A percentile compares a stretch with the other conserved stretches of the same genome.
These are phyloP conservation scores for Quercus tomentella DNA, from an alignment of 331 rosid species.

Conservation along the genomic window DNA sequence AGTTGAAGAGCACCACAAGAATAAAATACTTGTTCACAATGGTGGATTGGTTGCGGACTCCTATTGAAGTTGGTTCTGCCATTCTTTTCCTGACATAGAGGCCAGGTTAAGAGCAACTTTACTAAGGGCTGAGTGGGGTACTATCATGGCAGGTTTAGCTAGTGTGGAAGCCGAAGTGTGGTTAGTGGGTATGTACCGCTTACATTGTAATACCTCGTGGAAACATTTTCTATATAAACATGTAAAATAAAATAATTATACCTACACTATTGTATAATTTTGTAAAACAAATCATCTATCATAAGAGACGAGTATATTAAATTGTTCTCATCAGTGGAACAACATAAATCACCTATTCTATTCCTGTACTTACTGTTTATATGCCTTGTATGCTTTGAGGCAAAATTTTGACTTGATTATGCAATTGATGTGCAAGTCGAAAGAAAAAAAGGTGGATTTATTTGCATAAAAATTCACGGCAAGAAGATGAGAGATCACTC, in stretches of 20 bases:
- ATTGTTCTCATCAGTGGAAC: no score
- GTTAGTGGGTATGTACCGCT: conserved; percentile 10
- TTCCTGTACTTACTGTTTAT: not conserved
- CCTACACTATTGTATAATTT: not conserved
- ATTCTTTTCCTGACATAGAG: not conserved
- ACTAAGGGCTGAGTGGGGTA: not conserved
- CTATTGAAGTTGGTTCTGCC: conserved; percentile 11
- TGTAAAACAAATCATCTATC: not conserved
- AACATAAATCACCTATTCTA: no score
- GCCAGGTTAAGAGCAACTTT: not conserved
- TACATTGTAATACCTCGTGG: not conserved
- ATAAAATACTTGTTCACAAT: conserved; percentile 8
- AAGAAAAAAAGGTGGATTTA: no score
- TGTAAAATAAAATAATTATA: not conserved
- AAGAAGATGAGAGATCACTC: no score
- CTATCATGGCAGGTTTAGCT: conserved; percentile 23
- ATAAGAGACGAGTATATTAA: not conserved
- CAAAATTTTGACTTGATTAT: no score
- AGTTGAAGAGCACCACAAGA: conserved; percentile 2
- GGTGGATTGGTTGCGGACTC: not conserved
- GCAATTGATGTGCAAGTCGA: no score
- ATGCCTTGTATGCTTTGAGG: not conserved
- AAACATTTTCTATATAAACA: not conserved
- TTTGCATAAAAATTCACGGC: no score
- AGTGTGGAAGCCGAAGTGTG: not conserved